Evolutionary conservation across 371 early-diverging fungal genomes (phyloP).

Genomic region (Nematocida parisii): DNA sequence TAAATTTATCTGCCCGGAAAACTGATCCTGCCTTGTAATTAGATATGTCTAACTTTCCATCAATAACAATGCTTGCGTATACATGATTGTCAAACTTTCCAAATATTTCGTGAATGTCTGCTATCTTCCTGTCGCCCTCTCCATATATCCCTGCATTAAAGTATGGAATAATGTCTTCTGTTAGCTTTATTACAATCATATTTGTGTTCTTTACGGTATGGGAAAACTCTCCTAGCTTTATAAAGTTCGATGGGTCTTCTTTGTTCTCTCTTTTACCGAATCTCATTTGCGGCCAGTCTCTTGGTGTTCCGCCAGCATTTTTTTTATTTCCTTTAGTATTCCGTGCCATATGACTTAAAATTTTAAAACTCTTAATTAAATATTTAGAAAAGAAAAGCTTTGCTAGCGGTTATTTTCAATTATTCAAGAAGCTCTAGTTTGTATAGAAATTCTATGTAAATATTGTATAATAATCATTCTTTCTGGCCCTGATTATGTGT

Average conservation of each 20-base stretch:
- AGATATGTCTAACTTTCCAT: constrained; percentile 15
- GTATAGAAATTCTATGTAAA: too few species aligned
- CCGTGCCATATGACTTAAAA: constrained; percentile 7
- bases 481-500: too few species aligned
- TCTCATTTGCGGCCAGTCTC: constrained; percentile 43
- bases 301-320: neutral
- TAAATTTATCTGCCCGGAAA: constrained; percentile 53
- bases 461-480: too few species aligned
- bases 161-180: constrained; percentile 44
- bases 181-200: constrained; percentile 41
- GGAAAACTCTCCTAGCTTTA: constrained; percentile 36
- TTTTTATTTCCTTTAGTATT: neutral
- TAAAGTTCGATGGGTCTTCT: constrained; percentile 39
- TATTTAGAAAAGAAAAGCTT: constrained; percentile 1
- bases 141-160: constrained; percentile 55
- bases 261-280: constrained; percentile 38
- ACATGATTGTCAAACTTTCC: constrained; percentile 46
- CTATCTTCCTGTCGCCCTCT: constrained; percentile 52
- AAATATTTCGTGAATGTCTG: constrained; percentile 47
- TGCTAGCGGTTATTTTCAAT: neutral
- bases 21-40: constrained; percentile 18
- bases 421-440: neutral
- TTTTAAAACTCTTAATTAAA: neutral
- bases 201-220: constrained; percentile 47
- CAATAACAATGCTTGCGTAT: constrained; percentile 42